phyloP scores from a whole-genome alignment of 2,329 filamentous ascomycete genomes.

The Diatrype stigma region DNA sequence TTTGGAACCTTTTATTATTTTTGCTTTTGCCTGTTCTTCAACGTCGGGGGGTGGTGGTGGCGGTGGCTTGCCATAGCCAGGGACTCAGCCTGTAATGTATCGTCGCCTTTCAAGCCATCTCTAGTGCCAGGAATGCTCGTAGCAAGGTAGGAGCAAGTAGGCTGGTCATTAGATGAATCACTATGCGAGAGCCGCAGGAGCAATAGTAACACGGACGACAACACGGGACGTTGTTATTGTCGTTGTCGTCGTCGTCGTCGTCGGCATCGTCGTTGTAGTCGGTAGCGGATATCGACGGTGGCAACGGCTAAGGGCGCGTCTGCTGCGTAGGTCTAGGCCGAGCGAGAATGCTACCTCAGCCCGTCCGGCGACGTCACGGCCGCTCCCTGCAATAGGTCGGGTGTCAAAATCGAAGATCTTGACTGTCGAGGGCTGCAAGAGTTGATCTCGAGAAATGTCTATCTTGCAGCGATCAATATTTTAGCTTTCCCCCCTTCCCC shows the following conservation, averaged over 20 bases:
- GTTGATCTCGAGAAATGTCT: background rate
- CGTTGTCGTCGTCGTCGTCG: no score
- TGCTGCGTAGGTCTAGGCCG: background rate
- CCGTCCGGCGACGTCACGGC: background rate
- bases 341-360: background rate
- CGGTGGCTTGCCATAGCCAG: no score
- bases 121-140: background rate
- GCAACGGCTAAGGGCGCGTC: background rate
- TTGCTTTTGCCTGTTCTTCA: background rate
- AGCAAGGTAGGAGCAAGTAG: background rate
- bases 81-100: no score
- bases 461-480: background rate
- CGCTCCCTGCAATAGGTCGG: background rate
- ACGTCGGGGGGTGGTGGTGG: background rate
- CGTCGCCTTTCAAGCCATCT: background rate
- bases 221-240: no score
- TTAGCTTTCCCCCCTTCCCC: background rate
- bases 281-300: background rate
- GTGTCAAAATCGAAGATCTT: background rate
- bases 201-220: no score
- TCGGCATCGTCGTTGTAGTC: background rate
- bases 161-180: background rate
- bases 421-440: background rate
- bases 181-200: no score
- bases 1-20: background rate